phyloP scores from a whole-genome alignment of 768 basidiomycete species.

The Leccinum disarticulatum region DNA sequence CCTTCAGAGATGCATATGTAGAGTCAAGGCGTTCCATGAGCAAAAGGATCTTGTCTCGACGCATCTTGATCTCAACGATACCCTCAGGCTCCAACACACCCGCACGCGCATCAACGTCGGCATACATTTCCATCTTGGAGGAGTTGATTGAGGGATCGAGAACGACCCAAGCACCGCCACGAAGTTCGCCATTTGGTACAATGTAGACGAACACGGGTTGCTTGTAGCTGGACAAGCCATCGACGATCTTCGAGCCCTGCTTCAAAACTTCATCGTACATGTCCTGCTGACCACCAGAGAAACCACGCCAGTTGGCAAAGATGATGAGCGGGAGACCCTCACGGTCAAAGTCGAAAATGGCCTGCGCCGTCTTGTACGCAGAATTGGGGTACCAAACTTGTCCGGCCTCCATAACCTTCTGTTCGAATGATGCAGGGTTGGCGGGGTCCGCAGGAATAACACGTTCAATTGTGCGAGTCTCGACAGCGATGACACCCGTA shows the following conservation, averaged over 20 bases:
- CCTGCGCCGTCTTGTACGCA: conserved; percentile 98
- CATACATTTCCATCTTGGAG: conserved; percentile 99
- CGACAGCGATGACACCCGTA: conserved; percentile 96
- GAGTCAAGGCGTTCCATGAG: conserved; percentile 94
- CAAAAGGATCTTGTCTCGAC: conserved; percentile 85
- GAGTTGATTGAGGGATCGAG: conserved; percentile 97
- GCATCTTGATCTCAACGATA: conserved; percentile 96
- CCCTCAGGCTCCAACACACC: conserved; percentile 98
- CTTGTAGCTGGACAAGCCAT: conserved; percentile 95
- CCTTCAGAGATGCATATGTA: conserved; percentile 78
- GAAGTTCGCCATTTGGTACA: conserved; percentile 96
- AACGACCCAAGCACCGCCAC: conserved; percentile 99
- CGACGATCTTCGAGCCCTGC: conserved; percentile 98
- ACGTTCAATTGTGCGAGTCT: conserved; percentile 96
- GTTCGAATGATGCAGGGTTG: conserved; percentile 94
- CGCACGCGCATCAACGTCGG: conserved; percentile 91
- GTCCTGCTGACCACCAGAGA: conserved; percentile 99
- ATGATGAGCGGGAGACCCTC: conserved; percentile 97
- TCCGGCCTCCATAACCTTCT: conserved; percentile 98
- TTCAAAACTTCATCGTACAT: conserved; percentile 98
- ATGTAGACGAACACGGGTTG: conserved; percentile 99
- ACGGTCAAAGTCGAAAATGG: conserved; percentile 97
- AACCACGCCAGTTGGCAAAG: conserved; percentile 99
- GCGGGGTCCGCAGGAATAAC: conserved; percentile 97
- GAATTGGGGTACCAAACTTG: conserved; percentile 99